These are phyloP conservation scores for Colletotrichum chrysophilum DNA, from an alignment of 2,329 filamentous ascomycete species.

Conservation along the genomic window DNA sequence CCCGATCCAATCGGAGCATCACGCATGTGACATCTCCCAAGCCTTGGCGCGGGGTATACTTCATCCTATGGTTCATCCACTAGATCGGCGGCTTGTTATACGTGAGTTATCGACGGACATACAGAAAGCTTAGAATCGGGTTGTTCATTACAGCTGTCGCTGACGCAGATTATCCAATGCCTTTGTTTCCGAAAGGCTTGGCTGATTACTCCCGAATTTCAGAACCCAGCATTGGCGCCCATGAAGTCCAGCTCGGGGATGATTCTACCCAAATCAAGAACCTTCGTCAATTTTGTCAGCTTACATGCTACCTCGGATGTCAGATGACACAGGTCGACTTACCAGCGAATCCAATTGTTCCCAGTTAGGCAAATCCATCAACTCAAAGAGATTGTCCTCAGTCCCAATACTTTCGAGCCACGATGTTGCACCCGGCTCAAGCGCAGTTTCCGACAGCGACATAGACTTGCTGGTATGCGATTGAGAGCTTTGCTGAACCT, in stretches of 20 bases:
- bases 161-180: background rate
- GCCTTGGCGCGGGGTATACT: background rate
- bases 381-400: constrained; percentile 7
- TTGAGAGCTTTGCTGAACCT: constrained; percentile 20
- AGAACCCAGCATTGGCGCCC: background rate
- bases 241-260: background rate
- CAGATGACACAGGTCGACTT: background rate
- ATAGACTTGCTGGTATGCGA: background rate
- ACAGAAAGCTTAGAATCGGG: background rate
- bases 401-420: background rate
- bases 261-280: background rate
- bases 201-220: background rate
- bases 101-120: background rate
- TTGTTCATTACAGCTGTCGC: accelerated
- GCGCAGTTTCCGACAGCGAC: background rate
- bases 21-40: background rate
- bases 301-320: accelerated
- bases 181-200: background rate
- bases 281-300: background rate
- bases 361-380: constrained; percentile 25
- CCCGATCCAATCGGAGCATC: background rate
- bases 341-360: constrained; percentile 25
- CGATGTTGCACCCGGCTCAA: background rate
- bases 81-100: background rate
- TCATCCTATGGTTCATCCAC: background rate